Base-by-base conservation (phyloP, 805 yeast species). In the Saturnispora serradocipensis region DNA sequence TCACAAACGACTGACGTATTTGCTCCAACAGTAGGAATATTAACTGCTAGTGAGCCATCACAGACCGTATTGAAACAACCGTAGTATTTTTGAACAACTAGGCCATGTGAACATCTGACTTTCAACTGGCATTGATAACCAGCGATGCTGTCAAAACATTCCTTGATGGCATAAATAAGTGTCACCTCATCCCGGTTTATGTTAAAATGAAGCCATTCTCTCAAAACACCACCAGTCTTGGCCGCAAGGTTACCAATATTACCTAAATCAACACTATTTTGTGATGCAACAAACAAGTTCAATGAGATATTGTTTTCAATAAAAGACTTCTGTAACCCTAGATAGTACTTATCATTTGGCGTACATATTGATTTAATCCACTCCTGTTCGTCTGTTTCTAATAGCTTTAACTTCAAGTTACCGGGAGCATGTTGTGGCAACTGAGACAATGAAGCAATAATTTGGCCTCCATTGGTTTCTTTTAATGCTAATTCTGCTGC, bases 381-480 rank as follows among this genome's bases (percentile, higher is more conserved):
- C 22, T 78, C 72, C 4, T 73, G 72, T 15, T 70, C 69, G 4
- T 66, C 66, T 53, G 65, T 65, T n/a, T 40, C 35, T 5, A 22
- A 5, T 4, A 70, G 70, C 58, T 74, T 78, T 50, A 67, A 68
- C n/a, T 71, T 68, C 50, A 84, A 72, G 9, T 76, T 72, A 4
- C 97, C 97, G 0, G 88, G 84, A 0, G 96, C 96, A 75, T 81
- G 75, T 1, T 87, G 76, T 6, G 99, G 97, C 39, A 88, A 65
- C 2, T 82, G 69, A 2, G 87, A 75, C 42, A 90, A 67, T 4
- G 86, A 66, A 0, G 86, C 76, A 22, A 84, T 76, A 34, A 91
- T 81, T 59, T 90, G 86, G 54, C 98, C 99, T 55, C 93, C 93
- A 8, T 93, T 96, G 34, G 74, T 75, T 22, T 70, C 67, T 43